These are phyloP conservation scores for Diaporthe longicolla DNA, from an alignment of 2,329 filamentous ascomycete species.

Conservation along the genomic window DNA sequence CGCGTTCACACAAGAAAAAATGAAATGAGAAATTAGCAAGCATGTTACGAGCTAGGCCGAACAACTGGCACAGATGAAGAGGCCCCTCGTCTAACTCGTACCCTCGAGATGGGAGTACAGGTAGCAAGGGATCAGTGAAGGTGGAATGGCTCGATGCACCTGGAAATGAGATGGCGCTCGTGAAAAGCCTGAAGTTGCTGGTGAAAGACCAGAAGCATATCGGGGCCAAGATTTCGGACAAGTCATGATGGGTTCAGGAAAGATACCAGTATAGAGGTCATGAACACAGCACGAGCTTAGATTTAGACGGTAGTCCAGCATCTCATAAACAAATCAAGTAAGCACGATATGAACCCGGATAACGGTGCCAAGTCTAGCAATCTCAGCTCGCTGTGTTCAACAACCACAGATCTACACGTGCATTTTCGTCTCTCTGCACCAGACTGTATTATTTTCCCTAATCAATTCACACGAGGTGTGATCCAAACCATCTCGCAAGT, in stretches of 20 bases:
- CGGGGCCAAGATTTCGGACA: background rate
- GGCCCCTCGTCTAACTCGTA: background rate
- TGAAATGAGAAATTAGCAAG: background rate
- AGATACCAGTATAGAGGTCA: slow-evolving; percentile 21
- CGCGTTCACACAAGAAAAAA: background rate
- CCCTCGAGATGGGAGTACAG: background rate
- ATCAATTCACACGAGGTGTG: background rate
- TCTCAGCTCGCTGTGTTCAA: background rate
- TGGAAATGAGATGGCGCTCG: background rate
- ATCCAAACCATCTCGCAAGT: background rate
- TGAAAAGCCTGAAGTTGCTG: background rate
- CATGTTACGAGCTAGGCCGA: background rate
- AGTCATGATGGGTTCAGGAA: background rate
- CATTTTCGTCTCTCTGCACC: background rate
- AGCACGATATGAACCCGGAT: slow-evolving; percentile 4
- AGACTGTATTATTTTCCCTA: background rate
- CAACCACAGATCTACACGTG: background rate
- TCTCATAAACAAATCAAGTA: background rate
- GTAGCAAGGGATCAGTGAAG: background rate
- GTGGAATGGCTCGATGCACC: background rate
- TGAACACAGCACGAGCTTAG: slow-evolving; percentile 26
- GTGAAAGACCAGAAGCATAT: background rate
- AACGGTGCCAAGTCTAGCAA: background rate
- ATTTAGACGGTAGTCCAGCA: slow-evolving; percentile 23
- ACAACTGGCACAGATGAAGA: background rate